Conservation (phyloP, 1,139 yeast genomes). For the Kluyveromyces sp. region DNA sequence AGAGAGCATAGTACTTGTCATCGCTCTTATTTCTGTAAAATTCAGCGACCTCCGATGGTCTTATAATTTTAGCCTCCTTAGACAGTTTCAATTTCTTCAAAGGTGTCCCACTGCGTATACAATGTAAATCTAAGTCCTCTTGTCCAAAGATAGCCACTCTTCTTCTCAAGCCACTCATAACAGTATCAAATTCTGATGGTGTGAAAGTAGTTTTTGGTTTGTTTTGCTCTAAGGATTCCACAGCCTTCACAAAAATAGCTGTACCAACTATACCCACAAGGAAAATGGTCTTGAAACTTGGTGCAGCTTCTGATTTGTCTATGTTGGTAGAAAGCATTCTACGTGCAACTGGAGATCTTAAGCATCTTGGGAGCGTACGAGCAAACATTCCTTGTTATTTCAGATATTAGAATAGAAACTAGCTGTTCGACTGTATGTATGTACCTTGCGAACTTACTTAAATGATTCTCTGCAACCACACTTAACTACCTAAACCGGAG, state of each 20-base stretch:
- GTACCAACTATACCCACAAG: conserved; percentile 46
- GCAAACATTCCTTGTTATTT: not conserved
- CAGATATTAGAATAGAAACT: too few species aligned
- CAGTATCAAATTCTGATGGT: conserved; percentile 55
- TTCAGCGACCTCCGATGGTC: conserved; percentile 41
- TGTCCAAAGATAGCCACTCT: conserved; percentile 38
- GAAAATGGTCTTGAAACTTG: conserved; percentile 43
- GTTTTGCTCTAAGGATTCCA: conserved; percentile 45
- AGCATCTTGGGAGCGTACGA: not conserved
- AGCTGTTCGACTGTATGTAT: too few species aligned
- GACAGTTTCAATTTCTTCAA: conserved; percentile 9
- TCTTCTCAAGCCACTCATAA: conserved; percentile 46
- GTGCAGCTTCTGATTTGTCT: conserved; percentile 26
- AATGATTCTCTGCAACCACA: too few species aligned
- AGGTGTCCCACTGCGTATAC: conserved; percentile 27
- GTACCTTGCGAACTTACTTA: too few species aligned
- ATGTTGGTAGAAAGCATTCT: conserved; percentile 1
- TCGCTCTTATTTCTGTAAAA: conserved; percentile 37
- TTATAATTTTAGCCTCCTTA: conserved; percentile 37
- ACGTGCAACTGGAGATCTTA: not conserved
- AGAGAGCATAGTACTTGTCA: conserved; percentile 37
- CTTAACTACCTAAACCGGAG: too few species aligned
- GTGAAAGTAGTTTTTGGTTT: conserved; percentile 45
- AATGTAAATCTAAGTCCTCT: conserved; percentile 13
- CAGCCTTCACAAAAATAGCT: conserved; percentile 46